Conservation (phyloP, 2,329 filamentous ascomycete genomes). For the Bisporella sp. region DNA sequence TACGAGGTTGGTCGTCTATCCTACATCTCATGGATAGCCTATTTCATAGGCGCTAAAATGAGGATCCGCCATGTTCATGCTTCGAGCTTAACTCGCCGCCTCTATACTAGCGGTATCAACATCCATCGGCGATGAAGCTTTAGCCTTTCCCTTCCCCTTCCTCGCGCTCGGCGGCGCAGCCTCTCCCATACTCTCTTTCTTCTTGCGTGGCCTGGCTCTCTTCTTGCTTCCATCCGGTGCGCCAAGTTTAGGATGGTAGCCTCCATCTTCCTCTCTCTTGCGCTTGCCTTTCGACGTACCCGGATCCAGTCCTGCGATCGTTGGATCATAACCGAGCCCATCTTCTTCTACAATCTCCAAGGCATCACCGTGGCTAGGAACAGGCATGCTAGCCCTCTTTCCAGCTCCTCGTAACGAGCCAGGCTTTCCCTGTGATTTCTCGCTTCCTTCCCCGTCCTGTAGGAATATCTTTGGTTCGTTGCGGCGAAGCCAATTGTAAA, state of each 20-base stretch:
- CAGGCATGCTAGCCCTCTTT: constrained; percentile 26
- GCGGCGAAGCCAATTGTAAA: constrained; percentile 91
- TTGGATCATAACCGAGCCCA: constrained; percentile 27
- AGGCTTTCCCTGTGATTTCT: constrained; percentile 35
- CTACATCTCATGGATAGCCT: no score
- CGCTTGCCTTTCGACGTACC: constrained; percentile 31
- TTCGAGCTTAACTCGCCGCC: no score
- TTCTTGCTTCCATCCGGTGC: constrained; percentile 19
- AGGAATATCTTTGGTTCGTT: constrained; percentile 80
- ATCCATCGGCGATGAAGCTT: constrained; percentile 21
- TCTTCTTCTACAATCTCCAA: constrained; percentile 31
- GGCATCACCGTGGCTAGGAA: constrained; percentile 24
- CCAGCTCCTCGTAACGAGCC: constrained; percentile 28
- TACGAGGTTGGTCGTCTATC: no score
- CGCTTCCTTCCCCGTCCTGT: constrained; percentile 42
- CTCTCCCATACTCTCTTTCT: constrained; percentile 12
- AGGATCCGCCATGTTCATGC: no score
- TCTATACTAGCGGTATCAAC: background rate
- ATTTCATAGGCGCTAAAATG: no score
- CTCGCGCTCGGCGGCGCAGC: constrained; percentile 32
- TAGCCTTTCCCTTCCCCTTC: constrained; percentile 51
- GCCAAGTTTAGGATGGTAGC: constrained; percentile 53
- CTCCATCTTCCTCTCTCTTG: constrained; percentile 36
- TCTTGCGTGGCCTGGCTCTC: constrained; percentile 22
- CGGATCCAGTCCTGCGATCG: constrained; percentile 13